Base-by-base conservation (phyloP, 2,329 filamentous ascomycete species). In the Reticulascus tulasneorum region DNA sequence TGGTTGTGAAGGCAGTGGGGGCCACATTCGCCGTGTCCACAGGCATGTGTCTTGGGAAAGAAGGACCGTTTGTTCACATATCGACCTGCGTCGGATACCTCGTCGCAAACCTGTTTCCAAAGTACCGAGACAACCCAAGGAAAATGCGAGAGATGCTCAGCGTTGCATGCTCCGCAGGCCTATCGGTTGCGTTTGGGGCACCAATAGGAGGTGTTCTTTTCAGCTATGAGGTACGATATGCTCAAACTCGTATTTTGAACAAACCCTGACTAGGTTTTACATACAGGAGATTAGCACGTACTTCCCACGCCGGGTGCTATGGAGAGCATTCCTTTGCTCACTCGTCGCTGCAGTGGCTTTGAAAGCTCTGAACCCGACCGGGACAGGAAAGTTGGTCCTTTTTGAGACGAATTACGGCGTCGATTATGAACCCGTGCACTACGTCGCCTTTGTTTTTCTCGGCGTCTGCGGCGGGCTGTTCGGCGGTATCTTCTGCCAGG, bases 121-220 rank as follows among this genome's bases (percentile, higher is more conserved):
- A 78, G 47, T 79, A 79, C 49, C 55, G 60, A n/a, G 60, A 70
- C 8, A 79, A 79, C 49, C 70, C 70, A 8, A 58, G 73, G 25
- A 77, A 78, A 51, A 67, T 78, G 61, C 59, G 75, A 9, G 75
- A 80, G 53, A 67, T 79, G 50, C 60, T 79, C 9, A 72, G 70
- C 28, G 74, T 75, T 4, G 71, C 73, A 3, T 78, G 73, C 44
- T 73, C 75, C 1, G 62, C 73, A 10, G 77, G 76, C 3, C 53
- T 81, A 30, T 73, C 70, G 13, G 77, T 80, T 1, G 77, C 76
- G 0, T 81, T 80, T 45, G 77, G 77, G 6, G 76, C 77, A 15
- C 77, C 77, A 0, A 78, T 80, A 33, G 76, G 76, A 2, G 75
- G 75, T 8, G 75, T 80, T 1, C 56, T 80, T 5, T 81, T 81